Percentiles rank a stretch among this genome's conserved stretches.
phyloP scores from a whole-genome alignment of 1,284 basidiomycete genomes.

The Irpex lacteus region DNA sequence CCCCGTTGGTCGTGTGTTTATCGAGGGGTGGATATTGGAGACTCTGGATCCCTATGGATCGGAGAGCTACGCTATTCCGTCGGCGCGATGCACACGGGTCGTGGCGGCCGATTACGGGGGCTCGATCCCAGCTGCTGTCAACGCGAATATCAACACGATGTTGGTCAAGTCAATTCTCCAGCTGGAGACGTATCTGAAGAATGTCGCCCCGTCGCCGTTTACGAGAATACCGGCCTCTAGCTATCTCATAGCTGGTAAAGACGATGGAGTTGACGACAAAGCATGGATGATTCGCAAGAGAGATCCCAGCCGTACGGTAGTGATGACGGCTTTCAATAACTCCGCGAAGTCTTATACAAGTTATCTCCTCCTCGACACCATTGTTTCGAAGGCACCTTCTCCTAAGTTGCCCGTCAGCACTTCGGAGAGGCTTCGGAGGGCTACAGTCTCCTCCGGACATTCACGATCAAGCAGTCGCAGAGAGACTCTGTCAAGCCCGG shows the following conservation, averaged over 20 bases:
- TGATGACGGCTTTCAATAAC: slow-evolving; percentile 48
- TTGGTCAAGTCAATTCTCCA: slow-evolving; percentile 68
- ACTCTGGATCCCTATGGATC: slow-evolving; percentile 96
- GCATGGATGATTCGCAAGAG: slow-evolving; percentile 58
- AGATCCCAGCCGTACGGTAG: slow-evolving; percentile 53
- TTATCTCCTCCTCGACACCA: slow-evolving; percentile 40
- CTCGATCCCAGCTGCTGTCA: slow-evolving; percentile 83
- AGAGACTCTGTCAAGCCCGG: neutral
- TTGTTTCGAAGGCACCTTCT: slow-evolving; percentile 1
- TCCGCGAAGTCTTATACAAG: slow-evolving; percentile 47
- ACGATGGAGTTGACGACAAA: slow-evolving; percentile 35
- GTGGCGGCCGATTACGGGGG: slow-evolving; percentile 90
- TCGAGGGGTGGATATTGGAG: slow-evolving; percentile 97
- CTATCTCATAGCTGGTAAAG: slow-evolving; percentile 51
- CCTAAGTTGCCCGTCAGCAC: slow-evolving; percentile 14
- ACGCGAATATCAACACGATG: slow-evolving; percentile 83
- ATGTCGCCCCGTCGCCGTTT: slow-evolving; percentile 57
- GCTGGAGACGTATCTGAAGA: slow-evolving; percentile 71
- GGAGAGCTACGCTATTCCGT: slow-evolving; percentile 94
- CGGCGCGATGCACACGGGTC: slow-evolving; percentile 87
- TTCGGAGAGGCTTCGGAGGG: slow-evolving; percentile 12
- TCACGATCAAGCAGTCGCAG: slow-evolving; percentile 7
- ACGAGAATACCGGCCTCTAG: slow-evolving; percentile 65
- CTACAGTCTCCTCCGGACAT: slow-evolving; percentile 5
- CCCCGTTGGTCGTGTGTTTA: slow-evolving; percentile 79